These are phyloP conservation scores for Grosmannia clavigera DNA, from an alignment of 2,329 filamentous ascomycete genomes.

Conservation along the genomic window DNA sequence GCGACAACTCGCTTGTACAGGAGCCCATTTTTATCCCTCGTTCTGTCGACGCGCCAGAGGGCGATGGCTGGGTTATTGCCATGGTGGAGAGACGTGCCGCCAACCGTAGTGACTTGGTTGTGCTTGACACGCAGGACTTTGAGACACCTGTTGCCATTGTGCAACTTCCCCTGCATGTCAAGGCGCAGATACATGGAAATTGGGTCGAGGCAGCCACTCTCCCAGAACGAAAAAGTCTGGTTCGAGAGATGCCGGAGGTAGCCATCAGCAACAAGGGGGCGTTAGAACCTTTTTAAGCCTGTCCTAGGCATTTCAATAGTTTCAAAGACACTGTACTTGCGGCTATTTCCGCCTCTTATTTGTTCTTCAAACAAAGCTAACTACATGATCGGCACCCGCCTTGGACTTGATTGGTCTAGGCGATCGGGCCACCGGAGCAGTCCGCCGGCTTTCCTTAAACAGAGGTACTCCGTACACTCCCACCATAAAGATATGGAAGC, in stretches of 20 bases:
- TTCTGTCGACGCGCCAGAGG: neutral
- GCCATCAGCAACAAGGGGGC: neutral
- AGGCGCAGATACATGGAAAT: neutral
- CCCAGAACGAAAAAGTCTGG: neutral
- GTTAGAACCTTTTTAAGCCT: neutral
- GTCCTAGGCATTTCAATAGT: neutral
- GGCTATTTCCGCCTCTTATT: no score
- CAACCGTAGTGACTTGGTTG: neutral
- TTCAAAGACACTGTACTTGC: no score
- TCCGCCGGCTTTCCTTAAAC: no score
- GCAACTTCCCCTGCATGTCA: conserved; percentile 1
- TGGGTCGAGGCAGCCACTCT: neutral
- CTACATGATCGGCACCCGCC: no score
- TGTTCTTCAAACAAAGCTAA: no score
- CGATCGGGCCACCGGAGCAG: no score
- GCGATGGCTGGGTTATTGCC: neutral
- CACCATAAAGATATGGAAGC: no score
- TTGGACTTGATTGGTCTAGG: no score
- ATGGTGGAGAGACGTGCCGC: neutral
- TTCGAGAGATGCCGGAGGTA: neutral
- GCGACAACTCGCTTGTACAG: conserved; percentile 1
- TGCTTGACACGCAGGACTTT: neutral
- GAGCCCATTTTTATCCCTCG: conserved; percentile 1
- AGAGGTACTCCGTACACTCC: no score
- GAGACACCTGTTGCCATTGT: neutral